Evolutionary conservation across 2,329 filamentous ascomycete genomes (phyloP).

Genomic region (Calonectria fujianensis): DNA sequence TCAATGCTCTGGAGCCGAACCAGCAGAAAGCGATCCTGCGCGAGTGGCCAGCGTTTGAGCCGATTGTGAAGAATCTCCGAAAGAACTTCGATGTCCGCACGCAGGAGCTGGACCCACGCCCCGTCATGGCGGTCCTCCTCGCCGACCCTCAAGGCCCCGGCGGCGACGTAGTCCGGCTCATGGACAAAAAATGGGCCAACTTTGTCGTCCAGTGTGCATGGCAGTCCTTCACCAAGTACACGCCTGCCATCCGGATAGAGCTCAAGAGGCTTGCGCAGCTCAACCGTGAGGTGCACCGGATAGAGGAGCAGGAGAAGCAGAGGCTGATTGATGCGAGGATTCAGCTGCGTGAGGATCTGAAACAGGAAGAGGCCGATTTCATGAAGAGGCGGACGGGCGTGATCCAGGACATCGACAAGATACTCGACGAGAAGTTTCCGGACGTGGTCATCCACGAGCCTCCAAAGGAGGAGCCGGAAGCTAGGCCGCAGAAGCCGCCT

Average conservation of each 20-base stretch:
- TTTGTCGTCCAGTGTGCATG: slow-evolving; percentile 28
- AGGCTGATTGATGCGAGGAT: background rate
- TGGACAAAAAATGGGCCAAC: slow-evolving; percentile 23
- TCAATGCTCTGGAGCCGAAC: background rate
- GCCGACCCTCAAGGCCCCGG: slow-evolving; percentile 17
- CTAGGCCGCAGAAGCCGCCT: background rate
- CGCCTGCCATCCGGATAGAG: background rate
- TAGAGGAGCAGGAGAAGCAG: background rate
- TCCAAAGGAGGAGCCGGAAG: background rate
- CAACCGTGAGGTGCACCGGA: background rate
- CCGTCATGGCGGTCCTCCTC: slow-evolving; percentile 23
- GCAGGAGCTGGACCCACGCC: slow-evolving; percentile 26
- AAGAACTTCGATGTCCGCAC: background rate
- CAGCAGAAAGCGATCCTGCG: slow-evolving; percentile 19
- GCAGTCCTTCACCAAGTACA: background rate
- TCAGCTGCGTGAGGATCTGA: background rate
- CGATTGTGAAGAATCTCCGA: background rate
- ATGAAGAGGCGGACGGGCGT: background rate
- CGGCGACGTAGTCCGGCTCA: slow-evolving; percentile 18
- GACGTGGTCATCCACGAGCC: background rate
- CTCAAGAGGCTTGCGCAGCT: background rate
- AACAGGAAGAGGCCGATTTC: background rate
- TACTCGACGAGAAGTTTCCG: background rate
- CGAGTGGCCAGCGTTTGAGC: slow-evolving; percentile 21
- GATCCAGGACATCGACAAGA: background rate